Evolutionary conservation across 352 stramenopile genomes (phyloP).

Genomic region (Phytophthora sojae): DNA sequence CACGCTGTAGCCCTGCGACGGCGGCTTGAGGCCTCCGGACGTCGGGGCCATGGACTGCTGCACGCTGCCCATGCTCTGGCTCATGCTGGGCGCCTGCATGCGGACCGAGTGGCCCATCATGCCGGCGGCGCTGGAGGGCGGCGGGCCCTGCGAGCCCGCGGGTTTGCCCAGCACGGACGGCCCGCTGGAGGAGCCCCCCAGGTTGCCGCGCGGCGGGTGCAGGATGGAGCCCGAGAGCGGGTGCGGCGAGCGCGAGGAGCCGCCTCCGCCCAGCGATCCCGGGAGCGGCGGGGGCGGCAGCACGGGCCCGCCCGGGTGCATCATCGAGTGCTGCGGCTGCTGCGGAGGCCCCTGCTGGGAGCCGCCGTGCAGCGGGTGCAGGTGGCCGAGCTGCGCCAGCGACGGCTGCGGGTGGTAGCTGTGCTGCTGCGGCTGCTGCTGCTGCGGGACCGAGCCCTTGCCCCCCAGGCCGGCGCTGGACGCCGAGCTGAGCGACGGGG

Average conservation of each 20-base stretch:
- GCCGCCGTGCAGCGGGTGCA: slow-evolving; percentile 79
- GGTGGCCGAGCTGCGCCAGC: slow-evolving; percentile 69
- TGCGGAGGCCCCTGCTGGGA: slow-evolving; percentile 35
- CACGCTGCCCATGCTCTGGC: slow-evolving; percentile 48
- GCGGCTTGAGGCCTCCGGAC: slow-evolving; percentile 40
- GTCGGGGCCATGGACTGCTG: slow-evolving; percentile 44
- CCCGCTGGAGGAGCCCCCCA: slow-evolving; percentile 41
- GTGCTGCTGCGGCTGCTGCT: slow-evolving; percentile 48
- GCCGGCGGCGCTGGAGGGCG: slow-evolving; percentile 32
- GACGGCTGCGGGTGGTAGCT: slow-evolving; percentile 75
- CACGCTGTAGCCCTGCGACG: slow-evolving; percentile 42
- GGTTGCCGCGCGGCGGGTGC: slow-evolving; percentile 61
- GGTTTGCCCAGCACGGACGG: slow-evolving; percentile 69
- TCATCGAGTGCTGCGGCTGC: slow-evolving; percentile 45
- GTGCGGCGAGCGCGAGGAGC: slow-evolving; percentile 69
- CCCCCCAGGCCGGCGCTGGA: slow-evolving; percentile 42
- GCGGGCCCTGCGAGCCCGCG: slow-evolving; percentile 29
- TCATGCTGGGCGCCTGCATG: slow-evolving; percentile 59
- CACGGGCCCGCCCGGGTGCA: slow-evolving; percentile 66
- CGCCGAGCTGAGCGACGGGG: slow-evolving; percentile 45
- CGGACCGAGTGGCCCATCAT: slow-evolving; percentile 71
- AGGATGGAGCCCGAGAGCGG: slow-evolving; percentile 73
- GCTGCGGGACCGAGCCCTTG: slow-evolving; percentile 38
- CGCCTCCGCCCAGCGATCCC: slow-evolving; percentile 55
- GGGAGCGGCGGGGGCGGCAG: slow-evolving; percentile 71